A percentile compares a stretch with the other conserved stretches of the same genome.
These are phyloP conservation scores for Fusarium foetens DNA, from an alignment of 2,329 filamentous ascomycete genomes.

Conservation along the genomic window DNA sequence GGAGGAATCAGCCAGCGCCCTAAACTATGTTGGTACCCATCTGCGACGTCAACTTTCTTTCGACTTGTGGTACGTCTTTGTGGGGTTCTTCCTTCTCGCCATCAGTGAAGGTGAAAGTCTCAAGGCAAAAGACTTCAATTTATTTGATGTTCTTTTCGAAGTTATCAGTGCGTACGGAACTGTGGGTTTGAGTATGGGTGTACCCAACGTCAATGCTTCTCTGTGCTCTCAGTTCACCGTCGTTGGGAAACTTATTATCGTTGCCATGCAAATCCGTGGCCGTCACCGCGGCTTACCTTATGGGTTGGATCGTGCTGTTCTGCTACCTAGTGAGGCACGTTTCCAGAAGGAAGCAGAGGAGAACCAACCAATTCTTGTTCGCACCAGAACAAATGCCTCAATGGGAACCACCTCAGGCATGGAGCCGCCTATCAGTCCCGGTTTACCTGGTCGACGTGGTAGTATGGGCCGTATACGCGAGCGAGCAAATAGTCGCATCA, in stretches of 20 bases:
- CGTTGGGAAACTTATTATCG: constrained; percentile 75
- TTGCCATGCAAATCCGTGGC: constrained; percentile 76
- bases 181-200: constrained; percentile 90
- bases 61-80: constrained; percentile 95
- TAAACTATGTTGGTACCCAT: constrained; percentile 91
- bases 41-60: constrained; percentile 93
- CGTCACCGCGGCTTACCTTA: constrained; percentile 76
- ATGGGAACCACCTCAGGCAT: constrained; percentile 45
- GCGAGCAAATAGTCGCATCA: constrained; percentile 54
- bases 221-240: constrained; percentile 85
- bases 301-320: constrained; percentile 70
- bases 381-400: constrained; percentile 51
- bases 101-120: constrained; percentile 85
- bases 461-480: constrained; percentile 53
- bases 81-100: constrained; percentile 91
- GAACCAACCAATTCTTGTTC: constrained; percentile 53
- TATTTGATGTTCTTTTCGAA: constrained; percentile 82
- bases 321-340: constrained; percentile 67
- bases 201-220: constrained; percentile 77
- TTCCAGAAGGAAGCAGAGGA: constrained; percentile 64
- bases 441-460: constrained; percentile 47
- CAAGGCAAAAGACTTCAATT: constrained; percentile 69
- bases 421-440: constrained; percentile 38
- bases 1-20: constrained; percentile 62
- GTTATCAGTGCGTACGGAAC: constrained; percentile 93